Evolutionary conservation across 116 monocot genomes (phyloP).

Genomic region (Trichopus zeylanicus): DNA sequence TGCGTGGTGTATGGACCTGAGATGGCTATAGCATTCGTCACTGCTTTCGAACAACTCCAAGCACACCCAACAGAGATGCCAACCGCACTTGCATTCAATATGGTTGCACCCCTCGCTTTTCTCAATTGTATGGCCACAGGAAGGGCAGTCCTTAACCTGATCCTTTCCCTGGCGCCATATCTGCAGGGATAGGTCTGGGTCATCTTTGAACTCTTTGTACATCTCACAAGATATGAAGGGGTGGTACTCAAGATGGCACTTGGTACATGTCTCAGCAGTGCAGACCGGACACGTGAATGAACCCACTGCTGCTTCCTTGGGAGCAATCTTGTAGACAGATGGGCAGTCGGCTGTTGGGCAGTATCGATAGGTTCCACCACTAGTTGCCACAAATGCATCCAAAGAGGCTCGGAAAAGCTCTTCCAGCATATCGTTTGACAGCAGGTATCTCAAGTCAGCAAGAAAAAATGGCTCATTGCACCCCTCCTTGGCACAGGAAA

Average conservation of each 20-base stretch:
- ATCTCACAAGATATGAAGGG: slow-evolving; percentile 62
- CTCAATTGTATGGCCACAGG: slow-evolving; percentile 63
- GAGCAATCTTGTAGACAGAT: slow-evolving; percentile 47
- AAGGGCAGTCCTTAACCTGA: slow-evolving; percentile 75
- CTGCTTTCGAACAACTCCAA: slow-evolving; percentile 32
- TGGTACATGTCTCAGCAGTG: slow-evolving; percentile 64
- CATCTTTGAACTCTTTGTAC: slow-evolving; percentile 77
- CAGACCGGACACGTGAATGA: slow-evolving; percentile 70
- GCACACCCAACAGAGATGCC: slow-evolving; percentile 92
- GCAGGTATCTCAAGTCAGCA: slow-evolving; percentile 47
- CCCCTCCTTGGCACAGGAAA: slow-evolving; percentile 54
- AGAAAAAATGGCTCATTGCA: slow-evolving; percentile 47
- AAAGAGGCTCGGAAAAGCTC: slow-evolving; percentile 87
- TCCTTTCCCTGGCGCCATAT: slow-evolving; percentile 76
- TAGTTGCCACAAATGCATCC: slow-evolving; percentile 53
- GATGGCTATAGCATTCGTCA: slow-evolving; percentile 61
- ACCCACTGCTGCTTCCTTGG: neutral
- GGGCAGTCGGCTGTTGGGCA: slow-evolving; percentile 95
- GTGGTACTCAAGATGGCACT: slow-evolving; percentile 85
- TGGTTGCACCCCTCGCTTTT: slow-evolving; percentile 95
- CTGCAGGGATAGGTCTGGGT: slow-evolving; percentile 54
- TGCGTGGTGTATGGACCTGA: slow-evolving; percentile 33
- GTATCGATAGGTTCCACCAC: slow-evolving; percentile 51
- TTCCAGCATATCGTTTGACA: slow-evolving; percentile 48
- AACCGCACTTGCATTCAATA: slow-evolving; percentile 61